Base-by-base conservation (phyloP, 2,329 filamentous ascomycete genomes). In the Calonectria crousiana region DNA sequence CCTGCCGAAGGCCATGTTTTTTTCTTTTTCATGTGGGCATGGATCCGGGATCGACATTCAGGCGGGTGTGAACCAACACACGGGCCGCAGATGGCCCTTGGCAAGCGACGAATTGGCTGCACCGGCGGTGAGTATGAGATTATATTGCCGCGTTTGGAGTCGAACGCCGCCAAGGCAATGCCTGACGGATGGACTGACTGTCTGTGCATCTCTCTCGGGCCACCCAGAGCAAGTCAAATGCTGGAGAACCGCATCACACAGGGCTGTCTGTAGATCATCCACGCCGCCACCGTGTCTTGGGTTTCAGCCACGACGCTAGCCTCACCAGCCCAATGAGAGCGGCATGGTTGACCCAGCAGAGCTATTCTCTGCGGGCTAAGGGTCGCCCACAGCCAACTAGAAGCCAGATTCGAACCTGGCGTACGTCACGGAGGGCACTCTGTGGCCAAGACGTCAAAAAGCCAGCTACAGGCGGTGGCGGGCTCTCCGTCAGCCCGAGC, bases 241-340 rank as follows among this genome's bases (percentile, higher is more conserved):
- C 32, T 41, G 14, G 56, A 62, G 20, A 41, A 62, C 56, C 34
- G 56, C 34, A 34, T 28, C 34, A 30, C n/a, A 36, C 56, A 62
- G 56, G 56, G 56, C 56, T 62, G 56, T 28, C 56, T 41, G 56
- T 28, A 16, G 56, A 62, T 62, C 56, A 62, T 62, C 34, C 38
- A 38, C 34, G 26, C n/a, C n/a, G 56, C 56, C 56, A 36, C 56
- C 28, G 36, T 38, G 23, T 23, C 23, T 28, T 38, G 6, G 56
- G 56, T 62, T 62, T 62, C 56, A 62, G 56, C 36, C 56, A 62
- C 56, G n/a, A 34, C 56, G 56, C 56, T 62, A 62, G 34, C 34
- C n/a, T 28, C 56, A 6, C 10, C 36, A 20, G 13, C 56, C 34
- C 56, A 38, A 60, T 60, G 36, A 60, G 34, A 23, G n/a, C 20